Conservation (phyloP, 2,329 filamentous ascomycete genomes). For the Ascomycota sp. region DNA sequence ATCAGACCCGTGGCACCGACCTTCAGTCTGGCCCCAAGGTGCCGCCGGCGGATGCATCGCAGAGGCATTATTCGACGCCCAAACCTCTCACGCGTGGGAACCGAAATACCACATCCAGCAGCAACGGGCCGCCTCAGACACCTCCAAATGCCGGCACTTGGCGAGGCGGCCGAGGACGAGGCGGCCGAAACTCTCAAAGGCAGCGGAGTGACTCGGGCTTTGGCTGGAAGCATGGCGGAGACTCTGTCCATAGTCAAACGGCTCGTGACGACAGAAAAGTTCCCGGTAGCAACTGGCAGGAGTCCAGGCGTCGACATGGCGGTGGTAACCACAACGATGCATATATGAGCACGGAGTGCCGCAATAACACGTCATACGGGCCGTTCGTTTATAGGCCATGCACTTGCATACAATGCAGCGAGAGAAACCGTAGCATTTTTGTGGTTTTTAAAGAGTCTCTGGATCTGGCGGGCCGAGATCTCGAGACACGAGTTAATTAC, state of each 20-base stretch:
- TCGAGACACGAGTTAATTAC: conserved; percentile 10
- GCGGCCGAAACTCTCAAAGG: background rate
- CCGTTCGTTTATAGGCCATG: conserved; percentile 10
- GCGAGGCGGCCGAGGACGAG: background rate
- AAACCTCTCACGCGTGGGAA: too few relatives aligned
- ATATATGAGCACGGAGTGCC: conserved; percentile 3
- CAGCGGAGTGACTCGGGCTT: background rate
- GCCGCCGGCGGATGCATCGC: too few relatives aligned
- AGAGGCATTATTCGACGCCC: too few relatives aligned
- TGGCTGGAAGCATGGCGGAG: background rate
- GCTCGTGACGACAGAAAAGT: background rate
- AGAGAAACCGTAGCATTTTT: conserved; percentile 12
- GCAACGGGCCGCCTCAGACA: background rate
- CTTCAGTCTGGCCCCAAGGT: too few relatives aligned
- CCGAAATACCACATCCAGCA: too few relatives aligned
- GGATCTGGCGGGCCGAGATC: conserved; percentile 4
- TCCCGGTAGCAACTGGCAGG: background rate
- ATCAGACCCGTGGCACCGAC: too few relatives aligned
- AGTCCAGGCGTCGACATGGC: background rate
- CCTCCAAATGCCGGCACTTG: conserved; percentile 1
- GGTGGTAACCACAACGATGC: background rate
- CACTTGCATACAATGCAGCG: conserved; percentile 9
- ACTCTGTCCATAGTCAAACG: background rate
- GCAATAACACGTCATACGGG: conserved; percentile 4
- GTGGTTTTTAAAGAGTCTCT: conserved; percentile 5